These are phyloP conservation scores for Collybia nuda DNA, from an alignment of 768 basidiomycete genomes.

Conservation along the genomic window DNA sequence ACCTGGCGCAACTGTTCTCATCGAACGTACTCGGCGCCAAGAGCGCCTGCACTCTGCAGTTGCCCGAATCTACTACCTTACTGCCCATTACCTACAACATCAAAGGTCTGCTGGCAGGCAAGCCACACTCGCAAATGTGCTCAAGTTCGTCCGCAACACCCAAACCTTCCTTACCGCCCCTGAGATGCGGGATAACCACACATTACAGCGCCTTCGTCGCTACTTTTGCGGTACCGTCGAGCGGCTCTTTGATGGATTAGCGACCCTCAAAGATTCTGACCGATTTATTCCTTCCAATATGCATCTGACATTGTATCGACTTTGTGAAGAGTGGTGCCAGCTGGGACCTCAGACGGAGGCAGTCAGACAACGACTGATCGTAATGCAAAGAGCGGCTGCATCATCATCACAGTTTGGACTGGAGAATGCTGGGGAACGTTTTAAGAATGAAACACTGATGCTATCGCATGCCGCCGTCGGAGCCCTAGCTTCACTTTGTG, in stretches of 20 bases:
- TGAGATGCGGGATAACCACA: conserved; percentile 72
- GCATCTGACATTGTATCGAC: conserved; percentile 76
- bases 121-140: conserved; percentile 72
- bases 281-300: conserved; percentile 73
- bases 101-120: conserved; percentile 68
- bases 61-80: conserved; percentile 85
- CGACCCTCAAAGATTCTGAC: conserved; percentile 70
- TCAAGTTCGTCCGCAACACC: conserved; percentile 86
- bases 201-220: conserved; percentile 78
- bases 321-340: conserved; percentile 95
- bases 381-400: conserved; percentile 71
- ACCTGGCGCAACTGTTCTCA: conserved; percentile 36
- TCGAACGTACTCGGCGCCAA: conserved; percentile 66
- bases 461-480: conserved; percentile 84
- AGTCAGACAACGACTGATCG: conserved; percentile 65
- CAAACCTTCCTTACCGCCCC: conserved; percentile 72
- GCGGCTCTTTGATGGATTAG: conserved; percentile 77
- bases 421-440: conserved; percentile 53
- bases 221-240: conserved; percentile 92
- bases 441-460: conserved; percentile 66
- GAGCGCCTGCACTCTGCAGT: conserved; percentile 84
- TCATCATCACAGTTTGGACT: conserved; percentile 53
- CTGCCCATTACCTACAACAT: conserved; percentile 73
- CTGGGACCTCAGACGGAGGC: conserved; percentile 73
- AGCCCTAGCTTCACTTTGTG: conserved; percentile 84